These are phyloP conservation scores for Gracilariopsis chorda DNA, from an alignment of 23 red algal species.

Conservation along the genomic window DNA sequence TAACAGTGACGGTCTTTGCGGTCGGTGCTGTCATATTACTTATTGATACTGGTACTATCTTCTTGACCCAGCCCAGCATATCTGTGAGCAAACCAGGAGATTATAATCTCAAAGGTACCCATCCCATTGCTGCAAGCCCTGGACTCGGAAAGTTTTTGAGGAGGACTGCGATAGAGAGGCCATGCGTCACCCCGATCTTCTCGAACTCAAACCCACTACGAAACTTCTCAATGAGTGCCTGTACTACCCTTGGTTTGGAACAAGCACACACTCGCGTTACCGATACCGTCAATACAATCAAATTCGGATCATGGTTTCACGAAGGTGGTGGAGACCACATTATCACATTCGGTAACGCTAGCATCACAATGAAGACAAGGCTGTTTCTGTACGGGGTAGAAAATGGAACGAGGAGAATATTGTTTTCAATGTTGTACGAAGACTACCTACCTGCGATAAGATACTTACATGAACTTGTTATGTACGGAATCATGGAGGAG, in stretches of 20 bases:
- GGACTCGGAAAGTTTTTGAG: conserved; percentile 16
- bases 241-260: background rate
- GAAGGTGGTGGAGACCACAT: conserved; percentile 13
- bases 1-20: too few relatives aligned
- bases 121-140: background rate
- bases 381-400: background rate
- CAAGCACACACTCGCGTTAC: background rate
- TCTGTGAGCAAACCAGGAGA: background rate
- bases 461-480: background rate
- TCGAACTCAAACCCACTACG: background rate
- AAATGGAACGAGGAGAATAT: background rate
- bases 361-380: background rate
- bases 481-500: background rate
- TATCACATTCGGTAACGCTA: conserved; percentile 9
- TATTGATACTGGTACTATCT: background rate
- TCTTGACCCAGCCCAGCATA: background rate
- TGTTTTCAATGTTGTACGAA: background rate
- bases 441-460: background rate
- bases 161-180: background rate
- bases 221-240: conserved; percentile 33
- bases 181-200: conserved; percentile 14
- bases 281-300: background rate
- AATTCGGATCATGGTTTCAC: conserved; percentile 34
- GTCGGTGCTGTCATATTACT: background rate
- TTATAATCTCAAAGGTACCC: conserved; percentile 16